These are phyloP conservation scores for Citrus sinensis DNA, from an alignment of 345 rosid species.

Conservation along the genomic window DVS_A1.0 CM039165.1:21554001-21554500, in stretches of 20 bases:
- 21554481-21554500: conserved; percentile 38
- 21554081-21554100: conserved; percentile 31
- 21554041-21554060: conserved; percentile 34
- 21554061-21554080: conserved; percentile 29
- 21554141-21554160: conserved; percentile 47
- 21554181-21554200: conserved; percentile 41
- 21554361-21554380: conserved; percentile 42
- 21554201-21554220: conserved; percentile 48
- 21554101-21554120: conserved; percentile 36
- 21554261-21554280: conserved; percentile 41
- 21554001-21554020: conserved; percentile 35
- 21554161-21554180: conserved; percentile 37
- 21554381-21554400: conserved; percentile 32
- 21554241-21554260: conserved; percentile 51
- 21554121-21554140: conserved; percentile 42
- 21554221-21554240: conserved; percentile 25
- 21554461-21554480: conserved; percentile 40
- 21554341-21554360: conserved; percentile 35
- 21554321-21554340: conserved; percentile 30
- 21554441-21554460: conserved; percentile 45
- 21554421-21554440: conserved; percentile 43
- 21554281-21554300: conserved; percentile 39
- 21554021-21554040: conserved; percentile 50
- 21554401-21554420: conserved; percentile 33
- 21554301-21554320: conserved; percentile 29